These are phyloP conservation scores for Pythium vanterpoolii DNA, from an alignment of 352 stramenopile genomes.

Conservation along the genomic window DNA sequence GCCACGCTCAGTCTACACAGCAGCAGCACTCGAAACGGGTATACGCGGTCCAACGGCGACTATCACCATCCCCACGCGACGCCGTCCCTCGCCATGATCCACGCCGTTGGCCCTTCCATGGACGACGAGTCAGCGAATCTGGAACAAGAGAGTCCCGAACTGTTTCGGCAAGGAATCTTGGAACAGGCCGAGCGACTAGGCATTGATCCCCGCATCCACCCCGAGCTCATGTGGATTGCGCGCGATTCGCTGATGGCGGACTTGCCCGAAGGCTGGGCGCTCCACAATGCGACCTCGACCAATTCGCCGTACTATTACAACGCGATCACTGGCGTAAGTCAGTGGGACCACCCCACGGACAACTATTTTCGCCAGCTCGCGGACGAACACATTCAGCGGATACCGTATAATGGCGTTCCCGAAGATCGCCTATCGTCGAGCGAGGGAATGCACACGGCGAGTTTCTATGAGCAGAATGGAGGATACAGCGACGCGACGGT, in stretches of 20 bases:
- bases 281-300: constrained; percentile 56
- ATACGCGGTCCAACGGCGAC: no score
- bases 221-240: constrained; percentile 71
- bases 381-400: constrained; percentile 37
- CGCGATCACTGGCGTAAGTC: constrained; percentile 64
- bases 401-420: constrained; percentile 3
- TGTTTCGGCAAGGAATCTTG: constrained; percentile 73
- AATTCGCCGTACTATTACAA: constrained; percentile 82
- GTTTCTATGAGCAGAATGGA: constrained; percentile 30
- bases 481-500: not conserved
- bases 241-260: constrained; percentile 69
- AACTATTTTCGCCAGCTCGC: constrained; percentile 64
- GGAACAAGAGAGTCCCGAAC: constrained; percentile 52
- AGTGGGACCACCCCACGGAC: constrained; percentile 80
- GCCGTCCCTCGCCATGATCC: constrained; percentile 6
- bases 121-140: constrained; percentile 51
- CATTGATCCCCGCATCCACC: constrained; percentile 53
- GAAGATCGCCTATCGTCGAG: constrained; percentile 10
- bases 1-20: constrained; percentile 1
- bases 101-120: not conserved
- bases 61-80: not conserved
- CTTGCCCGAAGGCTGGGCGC: constrained; percentile 66
- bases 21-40: not conserved
- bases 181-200: constrained; percentile 70
- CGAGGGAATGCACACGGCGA: constrained; percentile 24